Conservation (phyloP, 1,284 basidiomycete species). For the Leccinum cinnamomeum region DNA sequence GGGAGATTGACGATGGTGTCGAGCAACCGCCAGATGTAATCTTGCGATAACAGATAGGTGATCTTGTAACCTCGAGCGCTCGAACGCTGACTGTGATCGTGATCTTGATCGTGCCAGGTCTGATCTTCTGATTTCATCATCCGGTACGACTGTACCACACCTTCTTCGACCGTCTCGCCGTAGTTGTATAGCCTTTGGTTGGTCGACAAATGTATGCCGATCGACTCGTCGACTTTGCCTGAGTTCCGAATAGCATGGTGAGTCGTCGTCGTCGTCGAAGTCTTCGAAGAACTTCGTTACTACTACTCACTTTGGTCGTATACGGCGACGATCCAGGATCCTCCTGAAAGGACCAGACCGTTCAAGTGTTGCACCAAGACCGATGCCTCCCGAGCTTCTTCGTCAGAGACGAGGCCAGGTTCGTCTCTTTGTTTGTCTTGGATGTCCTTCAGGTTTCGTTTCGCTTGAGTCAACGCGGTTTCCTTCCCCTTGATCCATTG, state of each 20-base stretch:
- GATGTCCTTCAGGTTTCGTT: background rate
- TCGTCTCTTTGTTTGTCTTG: no score
- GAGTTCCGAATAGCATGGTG: no score
- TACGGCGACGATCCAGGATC: background rate
- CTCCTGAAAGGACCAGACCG: background rate
- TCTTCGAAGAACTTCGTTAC: no score
- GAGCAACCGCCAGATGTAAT: background rate
- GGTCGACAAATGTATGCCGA: background rate
- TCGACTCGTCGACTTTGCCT: background rate
- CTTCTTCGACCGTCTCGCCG: background rate
- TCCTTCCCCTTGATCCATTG: background rate
- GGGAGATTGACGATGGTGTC: background rate
- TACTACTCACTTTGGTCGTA: background rate
- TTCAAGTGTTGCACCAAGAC: background rate
- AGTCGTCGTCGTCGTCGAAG: no score
- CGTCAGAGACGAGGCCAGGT: no score
- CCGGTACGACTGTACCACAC: background rate
- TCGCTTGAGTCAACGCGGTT: rapidly evolving
- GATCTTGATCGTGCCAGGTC: background rate
- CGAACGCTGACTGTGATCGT: background rate
- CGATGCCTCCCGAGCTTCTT: no score
- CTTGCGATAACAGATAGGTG: background rate
- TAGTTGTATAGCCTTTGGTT: background rate
- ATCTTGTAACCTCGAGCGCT: background rate
- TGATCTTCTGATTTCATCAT: background rate